Evolutionary conservation across 192 early-diverging fungal genomes (phyloP).

Genomic region (Pilaira anomala): DNA sequence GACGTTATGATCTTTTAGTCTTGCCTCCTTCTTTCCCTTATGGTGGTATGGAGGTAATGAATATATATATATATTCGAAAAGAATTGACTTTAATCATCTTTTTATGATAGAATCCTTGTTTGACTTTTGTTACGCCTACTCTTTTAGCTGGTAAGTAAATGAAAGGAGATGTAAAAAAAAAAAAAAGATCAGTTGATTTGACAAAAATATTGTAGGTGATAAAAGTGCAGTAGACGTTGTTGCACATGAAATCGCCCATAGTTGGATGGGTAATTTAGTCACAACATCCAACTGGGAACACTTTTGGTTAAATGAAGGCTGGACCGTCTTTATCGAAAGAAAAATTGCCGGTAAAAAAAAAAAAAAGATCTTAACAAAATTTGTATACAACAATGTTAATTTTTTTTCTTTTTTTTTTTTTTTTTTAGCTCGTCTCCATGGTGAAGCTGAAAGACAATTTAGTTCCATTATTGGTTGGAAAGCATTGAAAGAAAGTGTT

Average conservation of each 20-base stretch:
- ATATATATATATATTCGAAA: constrained; percentile 12
- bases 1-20: constrained; percentile 90
- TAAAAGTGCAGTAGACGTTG: constrained; percentile 86
- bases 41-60: constrained; percentile 42
- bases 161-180: not conserved
- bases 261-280: constrained; percentile 89
- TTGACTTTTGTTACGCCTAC: constrained; percentile 98
- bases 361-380: not conserved
- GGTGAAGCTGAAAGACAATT: constrained; percentile 80
- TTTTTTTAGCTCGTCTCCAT: constrained; percentile 48
- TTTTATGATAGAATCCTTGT: constrained; percentile 87
- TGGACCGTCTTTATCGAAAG: constrained; percentile 93
- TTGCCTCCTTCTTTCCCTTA: constrained; percentile 87
- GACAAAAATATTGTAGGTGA: constrained; percentile 50
- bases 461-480: constrained; percentile 74
- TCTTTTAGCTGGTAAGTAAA: constrained; percentile 81
- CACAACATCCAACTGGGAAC: constrained; percentile 51
- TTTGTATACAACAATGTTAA: not conserved
- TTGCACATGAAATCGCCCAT: constrained; percentile 93
- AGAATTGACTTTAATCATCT: not conserved
- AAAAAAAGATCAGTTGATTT: not conserved
- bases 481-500: constrained; percentile 69
- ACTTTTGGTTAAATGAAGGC: constrained; percentile 96
- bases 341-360: constrained; percentile 65
- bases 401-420: too few relatives aligned